Evolutionary conservation across 352 stramenopile species (phyloP), one percentile per base, ranked within the genome.

Genomic region (Achlya hypogyna): DNA sequence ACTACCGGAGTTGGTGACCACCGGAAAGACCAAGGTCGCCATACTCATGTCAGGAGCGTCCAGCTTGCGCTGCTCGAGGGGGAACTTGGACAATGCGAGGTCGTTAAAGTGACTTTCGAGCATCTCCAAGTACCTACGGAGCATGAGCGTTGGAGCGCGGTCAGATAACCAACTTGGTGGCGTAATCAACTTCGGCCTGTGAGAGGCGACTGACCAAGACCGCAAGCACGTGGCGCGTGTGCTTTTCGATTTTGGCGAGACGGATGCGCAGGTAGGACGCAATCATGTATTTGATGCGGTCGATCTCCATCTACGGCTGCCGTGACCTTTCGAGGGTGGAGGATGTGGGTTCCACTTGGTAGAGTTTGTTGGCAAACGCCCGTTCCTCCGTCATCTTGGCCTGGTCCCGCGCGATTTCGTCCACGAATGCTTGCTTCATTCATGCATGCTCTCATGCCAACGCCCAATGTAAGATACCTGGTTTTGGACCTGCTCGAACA

Each of bases 401-500:
- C 22, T 77, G 76, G 31, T 92, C 81, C 32, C 89, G 82, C 49
- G 79, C 75, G 22, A 94, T 82, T 49, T 82, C 88, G 63, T 94
- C 81, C 23, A 94, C 81, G 62, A 88, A 92, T 56, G 88, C 82
- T 82, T 94, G 85, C 74, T 94, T 59, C 23, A n/a, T 3, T n/a
- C 25, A 12, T 54, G 22, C 56, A 23, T 58, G 3, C 12, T 49
- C 29, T 25, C 59, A 25, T 71, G 0, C 45, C 10, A 31, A 31
- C 60, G 43, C 12, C 28, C 9, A n/a, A 22, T 25, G 43, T 32
- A 20, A 27, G 1, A 31, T 54, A 88, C 80, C 72, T 88, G 85
- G 68, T 94, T 94, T 29, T 77, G 74, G 63, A 92, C 81, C 72
- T 94, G 85, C 45, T 92, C 83, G 6, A 92, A 71, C 82, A 94